Evolutionary conservation across 1,139 yeast species (phyloP), one percentile per base, ranked within the genome.

Genomic region (Yamadazyma conglobata): DNA sequence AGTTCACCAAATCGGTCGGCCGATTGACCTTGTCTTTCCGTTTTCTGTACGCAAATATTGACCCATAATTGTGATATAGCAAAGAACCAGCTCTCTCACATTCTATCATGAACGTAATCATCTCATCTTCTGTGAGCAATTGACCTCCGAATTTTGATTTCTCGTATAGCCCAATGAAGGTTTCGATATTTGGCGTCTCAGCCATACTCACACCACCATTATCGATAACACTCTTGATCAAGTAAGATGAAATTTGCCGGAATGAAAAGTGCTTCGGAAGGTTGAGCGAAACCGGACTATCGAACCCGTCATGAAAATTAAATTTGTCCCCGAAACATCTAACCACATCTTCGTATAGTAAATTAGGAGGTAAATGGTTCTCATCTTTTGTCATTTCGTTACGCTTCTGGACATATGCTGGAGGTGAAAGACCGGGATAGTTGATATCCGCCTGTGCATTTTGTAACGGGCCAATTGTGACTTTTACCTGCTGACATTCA

Each of bases 341-440:
- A 2, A 82, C 60, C 4, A 83, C 74, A 40, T 82, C 87, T 36
- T 80, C 83, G 48, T 78, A 84, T 2, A 74, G 69, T 10, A 77
- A 57, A 34, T 73, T 69, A 9, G 80, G 75, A 1, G 85, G 82
- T 8, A 79, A 50, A 3, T 64, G 48, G n/a, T 64, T 60, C 2
- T 68, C 62, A 31, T 38, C 46, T 6, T 25, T 30, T 23, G 46
- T 14, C 66, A 71, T 33, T 2, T 41, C 33, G 37, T 60, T 59
- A 13, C 60, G 43, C 8, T 44, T 46, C 40, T 62, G 68, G 15
- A 66, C 55, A 35, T 62, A 58, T 17, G 53, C 58, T 3, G 72
- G 72, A 3, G 73, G 71, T 20, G 73, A 71, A 32, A 79, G 51
- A 0, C 93, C 93, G 0, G 84, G 79, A 49, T 82, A 87, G 32